phyloP scores from a whole-genome alignment of 257 asterid genomes.

The Ocimum tenuiflorum region DNA sequence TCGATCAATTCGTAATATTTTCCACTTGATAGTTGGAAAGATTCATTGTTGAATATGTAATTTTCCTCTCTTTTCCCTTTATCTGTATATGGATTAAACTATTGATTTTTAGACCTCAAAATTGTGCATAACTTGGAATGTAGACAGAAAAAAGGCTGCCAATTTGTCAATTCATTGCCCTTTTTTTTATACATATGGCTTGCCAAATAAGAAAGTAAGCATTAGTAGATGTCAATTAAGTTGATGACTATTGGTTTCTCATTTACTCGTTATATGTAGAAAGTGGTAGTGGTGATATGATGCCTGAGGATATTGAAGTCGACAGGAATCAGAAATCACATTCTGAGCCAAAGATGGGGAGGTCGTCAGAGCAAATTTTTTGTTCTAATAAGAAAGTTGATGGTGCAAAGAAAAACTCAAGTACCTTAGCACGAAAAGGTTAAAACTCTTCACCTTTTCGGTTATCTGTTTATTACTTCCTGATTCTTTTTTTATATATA shows the following conservation, averaged over 20 bases:
- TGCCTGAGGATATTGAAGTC: background rate
- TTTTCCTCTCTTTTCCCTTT: no score
- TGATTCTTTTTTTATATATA: no score
- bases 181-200: background rate
- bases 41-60: no score
- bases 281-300: background rate
- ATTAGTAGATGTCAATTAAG: background rate
- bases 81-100: no score
- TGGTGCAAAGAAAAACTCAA: background rate
- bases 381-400: background rate
- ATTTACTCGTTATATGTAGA: constrained; percentile 9
- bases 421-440: constrained; percentile 6
- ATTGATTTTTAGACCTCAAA: no score
- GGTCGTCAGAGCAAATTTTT: background rate
- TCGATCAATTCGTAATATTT: no score
- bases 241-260: background rate
- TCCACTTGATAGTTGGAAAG: no score
- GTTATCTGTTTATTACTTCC: background rate
- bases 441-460: background rate
- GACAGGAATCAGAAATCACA: background rate
- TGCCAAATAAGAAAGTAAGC: background rate
- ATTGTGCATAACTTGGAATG: no score
- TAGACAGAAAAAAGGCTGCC: background rate
- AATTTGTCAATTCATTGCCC: no score
- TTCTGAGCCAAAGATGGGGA: constrained; percentile 8